phyloP scores from a whole-genome alignment of 768 basidiomycete species.

The Lanmaoa pseudosensibilis region DNA sequence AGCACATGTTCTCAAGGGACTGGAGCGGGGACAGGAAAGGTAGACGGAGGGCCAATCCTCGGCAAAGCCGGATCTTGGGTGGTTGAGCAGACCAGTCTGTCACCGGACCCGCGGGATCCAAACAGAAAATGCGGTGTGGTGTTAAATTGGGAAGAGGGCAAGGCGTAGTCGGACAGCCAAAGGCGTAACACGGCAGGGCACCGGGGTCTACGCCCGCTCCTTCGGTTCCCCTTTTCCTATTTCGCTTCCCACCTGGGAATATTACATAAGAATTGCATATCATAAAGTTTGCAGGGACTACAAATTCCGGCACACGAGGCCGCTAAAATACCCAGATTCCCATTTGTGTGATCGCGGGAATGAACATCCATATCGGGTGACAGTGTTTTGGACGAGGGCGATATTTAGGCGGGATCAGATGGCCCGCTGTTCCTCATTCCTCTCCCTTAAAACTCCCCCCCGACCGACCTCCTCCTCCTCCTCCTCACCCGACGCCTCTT shows the following conservation, averaged over 20 bases:
- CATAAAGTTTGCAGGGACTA: constrained; percentile 27
- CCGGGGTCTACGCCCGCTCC: constrained; percentile 22
- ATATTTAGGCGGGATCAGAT: constrained; percentile 38
- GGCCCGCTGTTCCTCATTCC: constrained; percentile 30
- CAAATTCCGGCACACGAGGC: constrained; percentile 37
- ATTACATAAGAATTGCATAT: constrained; percentile 30
- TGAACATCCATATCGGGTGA: constrained; percentile 4
- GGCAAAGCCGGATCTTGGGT: constrained; percentile 30
- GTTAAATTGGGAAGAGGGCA: constrained; percentile 21
- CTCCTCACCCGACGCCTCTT: constrained; percentile 42
- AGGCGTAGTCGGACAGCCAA: constrained; percentile 21
- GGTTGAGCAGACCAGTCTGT: not conserved
- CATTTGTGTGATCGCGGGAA: constrained; percentile 12
- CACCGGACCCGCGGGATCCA: constrained; percentile 30
- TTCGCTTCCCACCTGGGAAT: constrained; percentile 22
- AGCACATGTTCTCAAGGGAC: constrained; percentile 26
- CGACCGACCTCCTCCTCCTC: constrained; percentile 27
- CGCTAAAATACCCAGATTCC: constrained; percentile 23
- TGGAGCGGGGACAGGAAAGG: constrained; percentile 1
- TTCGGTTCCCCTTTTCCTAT: constrained; percentile 8
- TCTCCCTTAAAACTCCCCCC: constrained; percentile 21
- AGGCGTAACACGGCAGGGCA: constrained; percentile 26
- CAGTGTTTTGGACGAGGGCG: constrained; percentile 5
- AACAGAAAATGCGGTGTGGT: constrained; percentile 17
- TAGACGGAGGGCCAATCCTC: constrained; percentile 22